Evolutionary conservation across 768 basidiomycete species (phyloP), one percentile per base, ranked within the genome.

Genomic region (Collybia nuda): DNA sequence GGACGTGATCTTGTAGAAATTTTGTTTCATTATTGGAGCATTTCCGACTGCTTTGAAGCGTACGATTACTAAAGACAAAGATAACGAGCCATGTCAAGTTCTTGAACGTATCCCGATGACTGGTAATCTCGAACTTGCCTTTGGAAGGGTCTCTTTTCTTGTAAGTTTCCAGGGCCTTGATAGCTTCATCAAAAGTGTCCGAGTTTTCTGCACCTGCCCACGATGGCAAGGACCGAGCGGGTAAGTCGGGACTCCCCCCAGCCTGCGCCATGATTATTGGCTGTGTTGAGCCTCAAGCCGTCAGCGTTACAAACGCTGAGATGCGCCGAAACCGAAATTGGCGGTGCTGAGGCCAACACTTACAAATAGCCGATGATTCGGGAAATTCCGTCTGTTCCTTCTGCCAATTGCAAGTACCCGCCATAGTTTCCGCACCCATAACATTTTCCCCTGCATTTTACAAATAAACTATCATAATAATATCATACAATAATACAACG

Each of bases 21-120:
- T 97, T 73, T 95, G 92, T 71, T 90, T 94, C 94, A 98, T 96
- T 61, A 98, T 94, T 1, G 95, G 95, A 2, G 95, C 95, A 59
- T 95, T 94, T 43, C 95, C 95, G 6, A 96, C 90, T 3, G 95
- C 93, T 66, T 94, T 94, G 81, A 98, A 98, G 38, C 94, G 85
- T 15, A 98, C 91, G 52, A 97, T 85, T 41, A 97, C 95, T 98
- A 62, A 18, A 12, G 17, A 50, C 47, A 48, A 18, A 11, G 37
- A 50, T 45, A 48, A 18, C 9, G 37, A 19, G n/a, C 43, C 44
- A 50, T 22, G 5, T 8, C 35, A 29, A 12, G 37, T 21, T 29
- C 6, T 39, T 21, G 21, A 44, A 19, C 14, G 26, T 28, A 37
- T 26, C 24, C 24, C 24, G 24, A 26, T 26, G 7, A 4, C 24